A percentile compares a stretch with the other conserved stretches of the same genome.
Evolutionary conservation across 2,329 filamentous ascomycete genomes (phyloP).

Genomic region (Alternaria alternata): DNA sequence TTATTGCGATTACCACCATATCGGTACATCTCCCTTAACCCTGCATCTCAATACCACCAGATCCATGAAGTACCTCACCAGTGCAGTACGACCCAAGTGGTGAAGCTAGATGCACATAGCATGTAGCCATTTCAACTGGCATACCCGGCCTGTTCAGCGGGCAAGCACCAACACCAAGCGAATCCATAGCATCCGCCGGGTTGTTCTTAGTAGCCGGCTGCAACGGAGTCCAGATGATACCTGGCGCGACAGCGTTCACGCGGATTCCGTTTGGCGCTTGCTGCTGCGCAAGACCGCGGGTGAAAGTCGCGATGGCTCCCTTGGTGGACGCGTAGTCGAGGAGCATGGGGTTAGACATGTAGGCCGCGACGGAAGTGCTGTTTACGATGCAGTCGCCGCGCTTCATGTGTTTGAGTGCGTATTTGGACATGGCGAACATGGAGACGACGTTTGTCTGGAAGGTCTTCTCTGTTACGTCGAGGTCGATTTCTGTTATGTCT

Average conservation of each 20-base stretch:
- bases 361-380: conserved; percentile 80
- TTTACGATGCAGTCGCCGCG: conserved; percentile 78
- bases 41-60: conserved; percentile 32
- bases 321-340: conserved; percentile 82
- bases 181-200: conserved; percentile 21
- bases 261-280: conserved; percentile 73
- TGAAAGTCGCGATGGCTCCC: conserved; percentile 79
- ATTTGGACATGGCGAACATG: conserved; percentile 80
- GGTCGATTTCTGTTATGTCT: conserved; percentile 63
- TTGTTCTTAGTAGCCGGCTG: conserved; percentile 25
- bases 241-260: conserved; percentile 77
- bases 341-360: conserved; percentile 77
- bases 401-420: conserved; percentile 74
- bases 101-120: conserved; percentile 29
- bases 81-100: conserved; percentile 30
- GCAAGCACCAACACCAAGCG: conserved; percentile 27
- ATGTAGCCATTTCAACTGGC: conserved; percentile 30
- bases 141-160: conserved; percentile 28
- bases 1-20: not conserved
- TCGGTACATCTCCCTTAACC: not conserved
- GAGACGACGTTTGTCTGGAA: conserved; percentile 80
- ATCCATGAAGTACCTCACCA: conserved; percentile 27
- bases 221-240: conserved; percentile 53
- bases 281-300: conserved; percentile 76
- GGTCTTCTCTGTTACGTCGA: conserved; percentile 63